Evolutionary conservation across 2,329 filamentous ascomycete species (phyloP).

Genomic region (Colletotrichum endophyticum): DNA sequence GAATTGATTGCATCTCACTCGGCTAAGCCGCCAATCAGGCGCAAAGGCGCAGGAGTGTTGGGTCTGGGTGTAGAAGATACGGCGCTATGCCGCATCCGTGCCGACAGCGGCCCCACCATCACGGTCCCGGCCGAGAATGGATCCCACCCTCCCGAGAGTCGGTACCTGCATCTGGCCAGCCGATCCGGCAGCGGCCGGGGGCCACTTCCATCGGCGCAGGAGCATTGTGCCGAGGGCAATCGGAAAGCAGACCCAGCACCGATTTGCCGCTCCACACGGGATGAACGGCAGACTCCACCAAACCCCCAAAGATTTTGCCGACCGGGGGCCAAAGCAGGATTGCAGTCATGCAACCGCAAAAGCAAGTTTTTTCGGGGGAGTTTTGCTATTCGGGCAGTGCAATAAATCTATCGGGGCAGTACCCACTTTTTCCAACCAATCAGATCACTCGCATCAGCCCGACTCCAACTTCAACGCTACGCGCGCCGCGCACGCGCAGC

Average conservation of each 20-base stretch:
- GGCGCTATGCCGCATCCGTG: not conserved
- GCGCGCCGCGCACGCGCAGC: no score
- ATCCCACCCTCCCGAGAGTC: not conserved
- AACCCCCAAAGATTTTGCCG: not conserved
- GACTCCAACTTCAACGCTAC: not conserved
- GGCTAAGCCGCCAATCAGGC: not conserved
- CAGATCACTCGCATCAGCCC: no score
- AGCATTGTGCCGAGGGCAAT: accelerated
- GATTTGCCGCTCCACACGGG: not conserved
- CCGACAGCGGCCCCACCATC: not conserved
- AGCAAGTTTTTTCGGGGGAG: not conserved
- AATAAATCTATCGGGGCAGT: no score
- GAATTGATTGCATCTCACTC: accelerated
- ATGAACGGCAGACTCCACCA: not conserved
- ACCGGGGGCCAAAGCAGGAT: not conserved
- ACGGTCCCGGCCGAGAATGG: not conserved
- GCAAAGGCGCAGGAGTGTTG: not conserved
- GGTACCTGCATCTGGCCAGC: not conserved
- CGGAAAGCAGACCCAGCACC: accelerated
- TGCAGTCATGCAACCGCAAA: not conserved
- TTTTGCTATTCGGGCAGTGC: no score
- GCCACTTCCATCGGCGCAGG: accelerated
- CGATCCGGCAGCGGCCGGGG: not conserved
- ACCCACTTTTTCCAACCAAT: no score
- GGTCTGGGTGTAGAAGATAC: not conserved